Base-by-base conservation (phyloP, 805 yeast species). In the Ogataea siamensis region DNA sequence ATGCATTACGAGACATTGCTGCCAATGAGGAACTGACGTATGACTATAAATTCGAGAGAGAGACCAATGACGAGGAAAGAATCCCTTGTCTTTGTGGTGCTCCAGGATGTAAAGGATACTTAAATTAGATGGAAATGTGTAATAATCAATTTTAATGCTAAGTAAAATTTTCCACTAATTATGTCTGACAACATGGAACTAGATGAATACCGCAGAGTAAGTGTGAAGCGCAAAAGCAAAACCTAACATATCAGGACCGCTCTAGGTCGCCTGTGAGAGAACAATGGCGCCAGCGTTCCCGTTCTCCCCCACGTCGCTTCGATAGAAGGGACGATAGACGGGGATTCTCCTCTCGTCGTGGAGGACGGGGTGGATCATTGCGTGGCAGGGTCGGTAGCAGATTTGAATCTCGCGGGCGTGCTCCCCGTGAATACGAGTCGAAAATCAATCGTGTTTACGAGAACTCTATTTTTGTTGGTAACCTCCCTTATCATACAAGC, bases 81-180 rank as follows among this genome's bases (percentile, higher is more conserved):
- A 81, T 89, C 44, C 78, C 87, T 9, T 93, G 99, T 67, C 70
- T 87, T 10, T 93, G 99, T 71, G 99, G 99, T 3, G 89, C 97
- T 1, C 80, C 88, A 0, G 88, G 85, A 0, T 93, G 99, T 64
- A 88, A 88, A 60, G 98, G 97, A 0, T 91, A 76, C 56, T 70
- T 91, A 52, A 91, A 91, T 70, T 91, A 52, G 91, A 91, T 57
- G 89, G 50, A 37, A 21, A 13, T 18, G 37, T 39, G 34, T 29
- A 27, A 11, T 18, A 37, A 26, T 31, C 35, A 34, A 34, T 33
- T 32, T 27, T 15, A 10, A n/a, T n/a, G n/a, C n/a, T n/a, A n/a
- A n/a, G n/a, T 33, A 39, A 39, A 39, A 39, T 39, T 39, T 39
- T 39, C 33, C 39, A 39, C 13, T n/a, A 13, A 29, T 18, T 16